phyloP scores from a whole-genome alignment of 495 filamentous ascomycete species.

The Cetradonia linearis region DNA sequence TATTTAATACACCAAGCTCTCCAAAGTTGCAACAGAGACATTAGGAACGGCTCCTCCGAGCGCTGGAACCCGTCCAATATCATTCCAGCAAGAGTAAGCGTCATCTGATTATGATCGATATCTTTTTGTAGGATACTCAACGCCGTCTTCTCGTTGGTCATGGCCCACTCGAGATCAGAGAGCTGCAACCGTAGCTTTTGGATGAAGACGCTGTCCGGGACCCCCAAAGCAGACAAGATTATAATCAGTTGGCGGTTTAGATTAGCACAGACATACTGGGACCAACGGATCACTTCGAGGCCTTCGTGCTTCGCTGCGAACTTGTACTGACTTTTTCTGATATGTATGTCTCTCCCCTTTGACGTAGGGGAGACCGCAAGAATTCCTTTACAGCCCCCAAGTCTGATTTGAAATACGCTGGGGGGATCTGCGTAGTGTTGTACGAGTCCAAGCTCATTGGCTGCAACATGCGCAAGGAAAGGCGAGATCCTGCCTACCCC shows the following conservation, averaged over 20 bases:
- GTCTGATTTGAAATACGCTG: constrained; percentile 82
- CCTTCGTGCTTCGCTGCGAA: constrained; percentile 61
- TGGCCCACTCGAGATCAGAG: constrained; percentile 51
- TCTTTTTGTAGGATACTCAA: constrained; percentile 55
- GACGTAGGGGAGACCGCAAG: constrained; percentile 59
- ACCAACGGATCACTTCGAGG: constrained; percentile 76
- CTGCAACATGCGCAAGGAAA: constrained; percentile 60
- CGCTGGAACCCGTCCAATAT: constrained; percentile 70
- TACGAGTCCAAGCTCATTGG: constrained; percentile 50
- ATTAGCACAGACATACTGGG: constrained; percentile 60
- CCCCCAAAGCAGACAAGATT: constrained; percentile 67
- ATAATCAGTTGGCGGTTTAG: constrained; percentile 86
- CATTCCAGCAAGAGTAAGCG: constrained; percentile 62
- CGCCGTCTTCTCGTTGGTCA: constrained; percentile 53
- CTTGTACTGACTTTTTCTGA: constrained; percentile 78
- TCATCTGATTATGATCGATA: constrained; percentile 80
- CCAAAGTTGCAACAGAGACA: constrained; percentile 66
- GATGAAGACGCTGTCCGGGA: constrained; percentile 56
- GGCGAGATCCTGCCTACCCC: constrained; percentile 87
- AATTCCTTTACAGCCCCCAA: constrained; percentile 87
- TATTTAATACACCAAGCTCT: constrained; percentile 70
- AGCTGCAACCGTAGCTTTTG: constrained; percentile 57
- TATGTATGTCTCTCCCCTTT: constrained; percentile 51
- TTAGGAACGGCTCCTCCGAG: constrained; percentile 67
- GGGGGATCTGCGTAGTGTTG: constrained; percentile 42